Conservation (phyloP, 305 asterid species). For the Solanum hybrid region DNA sequence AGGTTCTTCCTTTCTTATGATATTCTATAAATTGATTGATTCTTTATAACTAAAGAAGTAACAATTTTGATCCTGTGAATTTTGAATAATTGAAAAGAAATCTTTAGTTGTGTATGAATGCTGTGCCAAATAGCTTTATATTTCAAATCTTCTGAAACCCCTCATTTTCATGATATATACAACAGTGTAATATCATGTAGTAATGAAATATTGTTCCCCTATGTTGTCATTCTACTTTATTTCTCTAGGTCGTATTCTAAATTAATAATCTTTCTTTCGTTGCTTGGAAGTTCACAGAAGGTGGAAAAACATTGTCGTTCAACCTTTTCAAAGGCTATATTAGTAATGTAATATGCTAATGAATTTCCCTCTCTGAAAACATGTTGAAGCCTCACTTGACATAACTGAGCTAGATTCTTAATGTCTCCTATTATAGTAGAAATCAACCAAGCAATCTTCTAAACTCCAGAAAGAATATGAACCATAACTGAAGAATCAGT, state of each 20-base stretch:
- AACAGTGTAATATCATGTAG: background rate
- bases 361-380: background rate
- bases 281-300: background rate
- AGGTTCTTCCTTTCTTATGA: background rate
- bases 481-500: background rate
- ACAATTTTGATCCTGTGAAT: too few relatives aligned
- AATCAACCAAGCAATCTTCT: background rate
- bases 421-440: background rate
- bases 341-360: background rate
- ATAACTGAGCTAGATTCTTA: background rate
- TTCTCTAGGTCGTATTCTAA: background rate
- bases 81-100: background rate
- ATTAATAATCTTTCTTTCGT: background rate
- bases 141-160: background rate
- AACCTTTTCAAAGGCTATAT: background rate
- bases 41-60: too few relatives aligned
- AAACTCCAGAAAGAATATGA: background rate
- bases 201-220: too few relatives aligned
- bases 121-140: background rate
- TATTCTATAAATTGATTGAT: too few relatives aligned
- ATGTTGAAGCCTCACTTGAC: background rate
- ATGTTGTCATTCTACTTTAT: background rate
- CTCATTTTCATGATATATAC: too few relatives aligned
- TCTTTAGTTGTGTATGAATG: background rate
- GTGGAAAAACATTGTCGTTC: background rate